Conservation (phyloP, 768 basidiomycete species). For the Suillus subalutaceus region DNA sequence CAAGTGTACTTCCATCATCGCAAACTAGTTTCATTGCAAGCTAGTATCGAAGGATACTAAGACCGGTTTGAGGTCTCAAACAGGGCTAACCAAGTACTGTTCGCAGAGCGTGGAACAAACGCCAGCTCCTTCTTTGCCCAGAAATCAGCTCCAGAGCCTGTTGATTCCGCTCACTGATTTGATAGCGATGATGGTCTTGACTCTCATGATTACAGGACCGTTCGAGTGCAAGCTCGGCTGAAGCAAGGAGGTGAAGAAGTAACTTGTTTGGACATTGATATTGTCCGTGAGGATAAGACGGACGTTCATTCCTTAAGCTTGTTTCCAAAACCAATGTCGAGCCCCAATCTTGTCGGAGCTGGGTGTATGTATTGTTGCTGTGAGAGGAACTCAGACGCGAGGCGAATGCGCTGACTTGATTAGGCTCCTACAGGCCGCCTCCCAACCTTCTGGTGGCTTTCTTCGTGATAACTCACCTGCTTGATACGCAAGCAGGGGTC, state of each 20-base stretch:
- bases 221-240: not conserved
- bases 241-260: not conserved
- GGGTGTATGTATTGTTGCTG: not conserved
- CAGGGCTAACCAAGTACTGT: not conserved
- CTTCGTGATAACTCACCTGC: not conserved
- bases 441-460: not conserved
- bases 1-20: not conserved
- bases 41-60: not conserved
- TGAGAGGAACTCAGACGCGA: not conserved
- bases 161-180: not conserved
- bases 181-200: not conserved
- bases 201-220: not conserved
- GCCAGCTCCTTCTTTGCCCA: not conserved
- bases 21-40: not conserved
- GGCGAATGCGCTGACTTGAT: not conserved
- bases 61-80: not conserved
- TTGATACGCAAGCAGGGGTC: not conserved
- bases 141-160: not conserved
- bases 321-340: not conserved
- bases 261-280: not conserved
- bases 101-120: not conserved
- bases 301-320: not conserved
- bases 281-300: not conserved
- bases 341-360: not conserved
- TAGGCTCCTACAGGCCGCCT: not conserved